phyloP scores from a whole-genome alignment of 768 basidiomycete genomes.

The Tulasnella sp. region DNA sequence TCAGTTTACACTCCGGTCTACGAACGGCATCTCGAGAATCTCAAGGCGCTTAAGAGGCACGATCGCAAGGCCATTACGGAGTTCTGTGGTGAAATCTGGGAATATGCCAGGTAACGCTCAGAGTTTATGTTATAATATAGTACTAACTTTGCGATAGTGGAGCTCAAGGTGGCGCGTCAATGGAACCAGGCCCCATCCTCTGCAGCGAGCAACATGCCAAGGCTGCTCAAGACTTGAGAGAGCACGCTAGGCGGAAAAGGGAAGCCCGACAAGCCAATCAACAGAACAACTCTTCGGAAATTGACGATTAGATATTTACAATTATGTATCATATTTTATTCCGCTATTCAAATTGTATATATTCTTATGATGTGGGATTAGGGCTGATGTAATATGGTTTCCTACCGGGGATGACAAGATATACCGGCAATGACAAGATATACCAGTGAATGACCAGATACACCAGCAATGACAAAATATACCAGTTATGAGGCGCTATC shows the following conservation, averaged over 20 bases:
- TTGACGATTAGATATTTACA: no score
- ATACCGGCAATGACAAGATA: no score
- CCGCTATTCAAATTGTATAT: no score
- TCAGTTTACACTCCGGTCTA: neutral
- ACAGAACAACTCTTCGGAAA: no score
- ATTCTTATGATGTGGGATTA: no score
- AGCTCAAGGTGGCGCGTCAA: neutral
- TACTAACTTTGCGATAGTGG: neutral
- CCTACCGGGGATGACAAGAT: no score
- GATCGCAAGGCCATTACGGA: neutral
- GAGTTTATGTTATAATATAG: neutral
- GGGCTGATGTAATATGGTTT: no score
- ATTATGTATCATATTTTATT: no score
- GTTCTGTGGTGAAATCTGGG: neutral
- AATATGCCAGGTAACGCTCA: neutral
- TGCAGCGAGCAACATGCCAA: neutral
- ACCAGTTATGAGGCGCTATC: no score
- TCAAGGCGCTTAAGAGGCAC: neutral
- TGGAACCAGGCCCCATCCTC: neutral
- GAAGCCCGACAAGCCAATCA: neutral
- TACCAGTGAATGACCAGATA: no score
- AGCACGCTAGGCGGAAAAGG: neutral
- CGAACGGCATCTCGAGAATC: neutral
- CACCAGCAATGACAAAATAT: no score
- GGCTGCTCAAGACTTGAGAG: neutral